phyloP scores from a whole-genome alignment of 495 filamentous ascomycete genomes.

The Penicillium argentinense region DNA sequence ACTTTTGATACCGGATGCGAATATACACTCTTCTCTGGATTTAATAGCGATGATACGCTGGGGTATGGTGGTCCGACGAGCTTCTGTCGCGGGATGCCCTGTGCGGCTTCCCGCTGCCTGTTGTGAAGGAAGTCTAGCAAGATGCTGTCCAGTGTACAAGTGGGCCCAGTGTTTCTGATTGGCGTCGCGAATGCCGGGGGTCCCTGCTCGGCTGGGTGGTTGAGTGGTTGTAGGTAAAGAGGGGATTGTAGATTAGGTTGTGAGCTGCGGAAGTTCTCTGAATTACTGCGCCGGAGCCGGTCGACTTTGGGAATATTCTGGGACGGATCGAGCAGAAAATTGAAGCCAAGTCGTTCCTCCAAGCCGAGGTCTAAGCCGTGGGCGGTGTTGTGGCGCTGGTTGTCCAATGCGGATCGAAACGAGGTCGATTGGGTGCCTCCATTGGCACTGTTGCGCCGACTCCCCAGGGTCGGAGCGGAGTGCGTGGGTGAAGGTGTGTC shows the following conservation, averaged over 20 bases:
- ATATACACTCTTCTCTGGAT: constrained; percentile 57
- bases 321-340: constrained; percentile 61
- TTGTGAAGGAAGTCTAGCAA: constrained; percentile 76
- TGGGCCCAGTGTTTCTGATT: constrained; percentile 59
- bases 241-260: constrained; percentile 25
- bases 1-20: constrained; percentile 78
- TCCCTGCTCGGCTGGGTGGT: constrained; percentile 22
- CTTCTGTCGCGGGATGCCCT: constrained; percentile 58
- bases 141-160: constrained; percentile 71
- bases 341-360: constrained; percentile 63
- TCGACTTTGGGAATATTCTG: constrained; percentile 45
- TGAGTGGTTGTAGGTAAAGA: constrained; percentile 26
- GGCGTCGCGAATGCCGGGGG: constrained; percentile 45
- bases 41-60: constrained; percentile 69
- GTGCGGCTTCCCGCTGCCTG: constrained; percentile 60
- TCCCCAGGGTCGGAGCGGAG: constrained; percentile 25
- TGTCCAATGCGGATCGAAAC: constrained; percentile 40
- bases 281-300: constrained; percentile 32
- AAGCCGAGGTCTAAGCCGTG: constrained; percentile 58
- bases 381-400: constrained; percentile 54
- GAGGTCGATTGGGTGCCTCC: constrained; percentile 20
- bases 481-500: constrained; percentile 41
- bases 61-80: constrained; percentile 74
- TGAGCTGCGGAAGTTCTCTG: constrained; percentile 25
- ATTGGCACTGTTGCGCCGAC: constrained; percentile 31